Conservation (phyloP, 768 basidiomycete species). For the Pulveroboletus sp. region DNA sequence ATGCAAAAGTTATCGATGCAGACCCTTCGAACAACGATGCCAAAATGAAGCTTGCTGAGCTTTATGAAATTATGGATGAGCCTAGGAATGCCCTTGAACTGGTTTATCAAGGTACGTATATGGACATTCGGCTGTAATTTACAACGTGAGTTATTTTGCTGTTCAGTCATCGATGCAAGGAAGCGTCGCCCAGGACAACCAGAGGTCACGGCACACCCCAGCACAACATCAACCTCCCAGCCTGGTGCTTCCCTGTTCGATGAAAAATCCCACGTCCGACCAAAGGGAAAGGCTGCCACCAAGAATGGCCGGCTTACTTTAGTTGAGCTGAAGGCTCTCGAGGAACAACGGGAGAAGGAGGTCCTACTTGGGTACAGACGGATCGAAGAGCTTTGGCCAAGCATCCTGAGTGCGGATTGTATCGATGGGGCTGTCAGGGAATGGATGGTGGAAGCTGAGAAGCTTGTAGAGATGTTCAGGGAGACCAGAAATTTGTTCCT, state of each 20-base stretch:
- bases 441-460: constrained; percentile 83
- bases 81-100: not conserved
- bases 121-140: not conserved
- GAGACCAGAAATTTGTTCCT: constrained; percentile 83
- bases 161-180: constrained; percentile 55
- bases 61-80: constrained; percentile 72
- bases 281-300: constrained; percentile 29
- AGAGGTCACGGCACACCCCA: constrained; percentile 10
- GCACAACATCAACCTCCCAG: constrained; percentile 10
- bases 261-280: constrained; percentile 41
- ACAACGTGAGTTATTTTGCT: constrained; percentile 46
- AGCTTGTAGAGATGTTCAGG: constrained; percentile 82
- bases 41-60: constrained; percentile 85
- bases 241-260: constrained; percentile 55
- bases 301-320: constrained; percentile 45
- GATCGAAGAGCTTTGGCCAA: constrained; percentile 58
- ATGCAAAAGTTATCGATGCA: constrained; percentile 55
- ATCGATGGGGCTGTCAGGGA: constrained; percentile 52
- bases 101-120: constrained; percentile 47
- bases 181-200: constrained; percentile 36
- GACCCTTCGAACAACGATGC: constrained; percentile 77
- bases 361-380: constrained; percentile 53
- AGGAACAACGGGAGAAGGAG: constrained; percentile 62
- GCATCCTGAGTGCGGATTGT: constrained; percentile 40
- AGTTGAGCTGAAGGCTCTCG: constrained; percentile 58